Evolutionary conservation across 495 filamentous ascomycete genomes (phyloP), one percentile per base, ranked within the genome.

Genomic region (Chaetomidium leptoderma): DNA sequence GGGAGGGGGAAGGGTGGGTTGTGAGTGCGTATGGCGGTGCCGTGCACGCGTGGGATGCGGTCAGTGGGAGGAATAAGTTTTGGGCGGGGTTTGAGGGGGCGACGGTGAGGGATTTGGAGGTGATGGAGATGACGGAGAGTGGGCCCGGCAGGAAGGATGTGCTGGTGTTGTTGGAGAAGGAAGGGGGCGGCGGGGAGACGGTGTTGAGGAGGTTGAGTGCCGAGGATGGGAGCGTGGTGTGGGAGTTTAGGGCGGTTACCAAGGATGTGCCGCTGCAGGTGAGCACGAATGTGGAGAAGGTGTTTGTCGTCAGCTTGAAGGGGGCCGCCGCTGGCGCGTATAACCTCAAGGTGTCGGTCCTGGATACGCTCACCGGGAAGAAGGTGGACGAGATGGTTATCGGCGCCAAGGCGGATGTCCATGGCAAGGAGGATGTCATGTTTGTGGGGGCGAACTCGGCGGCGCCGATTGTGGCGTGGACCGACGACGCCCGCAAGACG

Each of bases 371-470:
- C 24, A 90, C 80, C 6, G 92, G 92, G 11, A 80, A 75, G 63
- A 82, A 84, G 63, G 71, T 76, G 32, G 79, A 86, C 42, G 84
- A 91, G 59, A 74, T 86, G 48, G 76, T 76, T 4, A 70, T 96
- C 51, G 85, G 79, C 51, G 81, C 88, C 6, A 92, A 95, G 59
- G 79, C 71, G 40, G 91, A 95, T 58, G 78, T 95, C 3, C 72
- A 83, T 30, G 73, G 74, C 8, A 75, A 79, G 4, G 82, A 88
- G 26, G 84, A 84, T 46, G 83, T 96, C 43, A 76, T 92, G 47
- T 86, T 88, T 65, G 88, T 92, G 9, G 91, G 90, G 54, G 83
- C 86, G 6, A 93, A 92, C 67, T 86, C 86, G n/a, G 89, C 86
- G 3, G 82, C 86, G 8, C 90, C 91, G 2, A 77, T 96, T 48